Evolutionary conservation across 2,329 filamentous ascomycete species (phyloP), one percentile per base, ranked within the genome.

Genomic region (Fusarium lyarnte): DNA sequence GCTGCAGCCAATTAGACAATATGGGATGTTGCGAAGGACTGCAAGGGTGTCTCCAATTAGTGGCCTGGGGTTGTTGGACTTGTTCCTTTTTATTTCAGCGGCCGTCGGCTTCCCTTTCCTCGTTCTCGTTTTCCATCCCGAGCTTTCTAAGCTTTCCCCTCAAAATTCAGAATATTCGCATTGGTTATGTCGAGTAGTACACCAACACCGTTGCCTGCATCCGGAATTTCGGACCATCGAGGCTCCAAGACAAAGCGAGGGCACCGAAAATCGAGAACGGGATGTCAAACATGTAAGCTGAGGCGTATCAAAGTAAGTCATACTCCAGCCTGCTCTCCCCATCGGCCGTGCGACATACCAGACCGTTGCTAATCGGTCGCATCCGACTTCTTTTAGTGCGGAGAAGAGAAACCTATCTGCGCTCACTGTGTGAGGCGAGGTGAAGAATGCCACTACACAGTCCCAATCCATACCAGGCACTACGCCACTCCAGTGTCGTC

Each of bases 11-110:
- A 52, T 38, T 19, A 6, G 8, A 27, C 16, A 16, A 8, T 0
- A 21, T 25, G 4, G 1, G 3, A 4, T 1, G 1, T 8, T 27
- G 6, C 7, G 31, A 36, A 10, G 47, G 47, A 51, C 5, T 0
- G 1, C 8, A 36, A 5, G 29, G 9, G 29, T 33, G 29, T 23
- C 33, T 33, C 13, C 45, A 13, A n/a, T 8, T 16, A 5, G 31
- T 14, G 3, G 31, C 12, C 16, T 4, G 11, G 4, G 8, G 23
- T 8, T 5, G 21, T 6, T 10, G 12, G 11, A 13, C 23, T 19
- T 12, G 17, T 52, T 52, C 0, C 13, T 16, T 39, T 31, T 53
- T 39, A 38, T 38, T 12, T 16, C 35, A 53, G 51, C 31, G 4
- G 14, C 19, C 17, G 21, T 25, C 21, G 10, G 23, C 11, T 42